These are phyloP conservation scores for Yarrowia porcina DNA, from an alignment of 805 yeast species.

Conservation along the genomic window DNA sequence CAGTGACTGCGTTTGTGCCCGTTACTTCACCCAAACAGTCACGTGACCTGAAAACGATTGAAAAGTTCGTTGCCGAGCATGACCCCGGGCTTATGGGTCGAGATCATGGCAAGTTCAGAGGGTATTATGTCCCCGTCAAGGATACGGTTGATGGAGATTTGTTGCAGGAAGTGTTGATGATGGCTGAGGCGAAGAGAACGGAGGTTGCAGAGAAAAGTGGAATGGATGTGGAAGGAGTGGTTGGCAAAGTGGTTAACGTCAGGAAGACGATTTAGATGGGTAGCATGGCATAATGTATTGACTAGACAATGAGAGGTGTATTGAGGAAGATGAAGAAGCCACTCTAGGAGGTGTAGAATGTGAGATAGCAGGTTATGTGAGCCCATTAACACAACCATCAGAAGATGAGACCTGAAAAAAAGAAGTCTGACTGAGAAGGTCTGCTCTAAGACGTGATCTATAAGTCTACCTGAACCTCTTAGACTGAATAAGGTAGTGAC, in stretches of 20 bases:
- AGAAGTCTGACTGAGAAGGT: too few species aligned
- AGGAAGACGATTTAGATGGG: not conserved
- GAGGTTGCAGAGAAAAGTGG: not conserved
- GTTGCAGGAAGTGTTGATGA: not conserved
- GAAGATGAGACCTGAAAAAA: too few species aligned
- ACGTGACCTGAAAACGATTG: slow-evolving; percentile 54
- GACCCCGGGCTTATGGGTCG: slow-evolving; percentile 53
- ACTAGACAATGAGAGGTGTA: too few species aligned
- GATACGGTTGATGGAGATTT: slow-evolving; percentile 84
- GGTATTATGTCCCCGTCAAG: slow-evolving; percentile 78
- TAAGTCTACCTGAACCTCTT: too few species aligned
- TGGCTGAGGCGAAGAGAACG: not conserved
- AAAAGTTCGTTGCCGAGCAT: slow-evolving; percentile 40
- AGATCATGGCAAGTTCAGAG: slow-evolving; percentile 63
- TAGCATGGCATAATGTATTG: not conserved
- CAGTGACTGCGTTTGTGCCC: slow-evolving; percentile 72
- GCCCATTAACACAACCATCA: too few species aligned
- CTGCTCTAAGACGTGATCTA: too few species aligned
- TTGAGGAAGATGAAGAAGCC: too few species aligned
- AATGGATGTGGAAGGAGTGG: not conserved
- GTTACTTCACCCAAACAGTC: slow-evolving; percentile 59
- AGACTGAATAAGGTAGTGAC: too few species aligned
- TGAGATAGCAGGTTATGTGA: too few species aligned
- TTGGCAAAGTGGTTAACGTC: not conserved
- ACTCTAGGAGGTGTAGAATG: too few species aligned